These are phyloP conservation scores for Scheffersomyces spartinae DNA, from an alignment of 805 yeast genomes.

Conservation along the genomic window DNA sequence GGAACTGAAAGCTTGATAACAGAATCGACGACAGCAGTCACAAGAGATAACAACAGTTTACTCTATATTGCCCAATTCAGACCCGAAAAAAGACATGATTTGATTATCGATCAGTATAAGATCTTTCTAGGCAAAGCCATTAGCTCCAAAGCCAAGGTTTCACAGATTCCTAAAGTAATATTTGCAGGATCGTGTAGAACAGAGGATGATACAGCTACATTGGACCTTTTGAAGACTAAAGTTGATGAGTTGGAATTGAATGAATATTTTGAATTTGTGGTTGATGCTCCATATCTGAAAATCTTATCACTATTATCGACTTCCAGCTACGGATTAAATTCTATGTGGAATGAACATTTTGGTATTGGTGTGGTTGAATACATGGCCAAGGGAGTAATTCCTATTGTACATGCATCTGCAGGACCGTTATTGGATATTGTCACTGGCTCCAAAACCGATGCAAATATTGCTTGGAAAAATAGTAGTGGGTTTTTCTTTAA, in stretches of 20 bases:
- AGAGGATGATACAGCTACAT: conserved; percentile 48
- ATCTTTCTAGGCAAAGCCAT: conserved; percentile 29
- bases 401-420: conserved; percentile 88
- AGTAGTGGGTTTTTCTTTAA: conserved; percentile 76
- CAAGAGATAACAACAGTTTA: conserved; percentile 12
- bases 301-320: conserved; percentile 42
- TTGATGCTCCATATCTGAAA: conserved; percentile 63
- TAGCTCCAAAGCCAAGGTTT: conserved; percentile 7
- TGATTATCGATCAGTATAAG: conserved; percentile 56
- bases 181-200: conserved; percentile 81
- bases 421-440: conserved; percentile 91
- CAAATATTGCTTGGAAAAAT: conserved; percentile 16
- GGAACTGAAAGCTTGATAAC: conserved; percentile 44
- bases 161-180: conserved; percentile 41
- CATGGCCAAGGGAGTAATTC: conserved; percentile 74
- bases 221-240: conserved; percentile 33
- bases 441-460: conserved; percentile 6
- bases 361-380: conserved; percentile 97
- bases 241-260: conserved; percentile 20
- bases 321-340: conserved; percentile 73
- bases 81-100: conserved; percentile 82
- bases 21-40: conserved; percentile 7
- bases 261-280: conserved; percentile 39
- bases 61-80: conserved; percentile 85
- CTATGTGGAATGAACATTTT: conserved; percentile 99